Base-by-base conservation (phyloP, 1,139 yeast species). In the Kurtzmaniella quercitrusa region DNA sequence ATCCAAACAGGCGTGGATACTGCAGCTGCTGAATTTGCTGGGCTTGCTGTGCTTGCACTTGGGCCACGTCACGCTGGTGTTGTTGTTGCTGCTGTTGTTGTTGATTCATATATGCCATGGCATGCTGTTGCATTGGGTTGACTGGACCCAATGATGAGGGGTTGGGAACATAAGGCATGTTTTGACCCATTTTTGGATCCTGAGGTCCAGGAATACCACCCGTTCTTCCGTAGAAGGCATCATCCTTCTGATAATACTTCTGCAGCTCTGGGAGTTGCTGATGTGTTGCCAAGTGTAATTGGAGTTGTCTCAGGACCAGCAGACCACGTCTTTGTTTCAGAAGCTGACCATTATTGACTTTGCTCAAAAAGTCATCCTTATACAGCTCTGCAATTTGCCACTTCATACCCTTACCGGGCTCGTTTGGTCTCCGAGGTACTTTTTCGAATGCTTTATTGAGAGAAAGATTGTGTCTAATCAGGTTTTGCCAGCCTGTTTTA, bases 391-490 rank as follows among this genome's bases (percentile, higher is more conserved):
- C 82, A 46, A 93, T 91, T 65, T 89, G 95, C 99, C 99, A 93
- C 65, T 93, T 93, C 95, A 93, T 93, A 49, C 98, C 98, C 63
- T 93, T 93, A 23, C 99, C 98, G 0, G 98, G 97, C 64, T 93
- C 98, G 61, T 88, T 86, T 16, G 95, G 93, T 60, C 88, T 80
- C 56, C 98, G 76, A 20, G 98, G 96, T 20, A 91, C 97, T 65
- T 93, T 93, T 58, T 91, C 98, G 57, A 78, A 78, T 5, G 83
- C 83, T 58, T 78, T 78, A 54, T 78, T 78, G 45, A 78, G 60
- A 2, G 83, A 78, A 42, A 78, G 64, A 53, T 78, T 78, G 58
- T 78, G 84, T 55, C 84, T 70, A 53, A 78, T 78, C 36, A 80
- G 74, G 57, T 78, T 78, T 56, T 78, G 84, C 84, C 82, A 76